phyloP scores from a whole-genome alignment of 2,329 filamentous ascomycete species.

The Calonectria multiphialidica region DNA sequence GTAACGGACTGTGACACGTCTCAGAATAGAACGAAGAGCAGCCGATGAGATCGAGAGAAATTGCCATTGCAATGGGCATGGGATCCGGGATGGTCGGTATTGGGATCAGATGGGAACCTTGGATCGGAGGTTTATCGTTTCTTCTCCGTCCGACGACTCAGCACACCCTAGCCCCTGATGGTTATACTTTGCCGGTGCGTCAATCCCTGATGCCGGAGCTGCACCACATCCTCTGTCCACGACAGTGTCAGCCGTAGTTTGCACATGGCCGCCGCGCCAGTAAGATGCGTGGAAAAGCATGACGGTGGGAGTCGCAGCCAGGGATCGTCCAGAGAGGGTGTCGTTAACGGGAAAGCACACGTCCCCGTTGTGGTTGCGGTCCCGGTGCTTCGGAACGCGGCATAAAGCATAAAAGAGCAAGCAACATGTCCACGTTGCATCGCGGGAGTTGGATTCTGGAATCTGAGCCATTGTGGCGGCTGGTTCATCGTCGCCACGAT shows the following conservation, averaged over 20 bases:
- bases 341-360: conserved; percentile 12
- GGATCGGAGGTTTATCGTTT: conserved; percentile 20
- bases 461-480: neutral
- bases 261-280: neutral
- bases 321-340: neutral
- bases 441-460: neutral
- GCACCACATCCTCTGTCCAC: neutral
- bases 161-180: conserved; percentile 3
- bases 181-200: conserved; percentile 1
- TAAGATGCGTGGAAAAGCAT: conserved; percentile 1
- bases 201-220: conserved; percentile 8
- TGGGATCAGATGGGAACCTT: conserved; percentile 14
- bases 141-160: conserved; percentile 15
- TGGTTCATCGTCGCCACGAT: neutral
- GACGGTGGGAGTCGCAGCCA: conserved; percentile 1
- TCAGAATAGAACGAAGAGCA: conserved; percentile 5
- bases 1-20: neutral
- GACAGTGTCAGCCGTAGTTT: neutral
- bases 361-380: conserved; percentile 8
- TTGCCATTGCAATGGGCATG: conserved; percentile 1
- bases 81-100: conserved; percentile 13
- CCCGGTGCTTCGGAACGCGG: conserved; percentile 5
- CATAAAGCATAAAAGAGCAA: conserved; percentile 6
- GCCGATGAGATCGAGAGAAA: neutral
- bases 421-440: conserved; percentile 9